These are phyloP conservation scores for Clonostachys sp. DNA, from an alignment of 2,329 filamentous ascomycete genomes.

Conservation along the genomic window DNA sequence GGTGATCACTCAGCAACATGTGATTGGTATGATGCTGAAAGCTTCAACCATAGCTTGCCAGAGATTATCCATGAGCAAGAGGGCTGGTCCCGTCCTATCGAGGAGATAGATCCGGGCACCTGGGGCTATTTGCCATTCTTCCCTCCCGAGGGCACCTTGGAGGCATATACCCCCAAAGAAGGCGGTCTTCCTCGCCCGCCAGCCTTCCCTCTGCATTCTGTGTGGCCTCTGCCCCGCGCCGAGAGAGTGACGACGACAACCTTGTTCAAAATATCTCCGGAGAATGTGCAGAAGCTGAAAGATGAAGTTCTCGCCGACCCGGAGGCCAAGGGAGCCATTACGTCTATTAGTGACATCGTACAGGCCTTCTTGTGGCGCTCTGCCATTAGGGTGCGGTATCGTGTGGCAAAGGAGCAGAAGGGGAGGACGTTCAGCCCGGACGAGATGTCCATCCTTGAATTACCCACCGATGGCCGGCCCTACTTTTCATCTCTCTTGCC, in stretches of 20 bases:
- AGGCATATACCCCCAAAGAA: not conserved
- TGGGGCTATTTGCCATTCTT: slow-evolving; percentile 18
- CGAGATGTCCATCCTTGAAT: slow-evolving; percentile 22
- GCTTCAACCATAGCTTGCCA: slow-evolving; percentile 18
- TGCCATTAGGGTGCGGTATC: slow-evolving; percentile 23
- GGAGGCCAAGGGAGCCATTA: slow-evolving; percentile 12
- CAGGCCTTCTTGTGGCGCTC: slow-evolving; percentile 33
- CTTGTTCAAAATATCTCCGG: slow-evolving; percentile 20
- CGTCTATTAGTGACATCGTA: slow-evolving; percentile 28
- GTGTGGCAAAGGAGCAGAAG: slow-evolving; percentile 14
- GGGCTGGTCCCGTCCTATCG: slow-evolving; percentile 8
- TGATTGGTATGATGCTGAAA: slow-evolving; percentile 18
- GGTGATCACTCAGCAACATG: slow-evolving; percentile 14
- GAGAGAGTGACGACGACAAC: slow-evolving; percentile 18
- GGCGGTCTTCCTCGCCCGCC: slow-evolving; percentile 11
- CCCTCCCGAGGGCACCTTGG: slow-evolving; percentile 2
- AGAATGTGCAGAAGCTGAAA: slow-evolving; percentile 19
- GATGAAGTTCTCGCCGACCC: slow-evolving; percentile 16
- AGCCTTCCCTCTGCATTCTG: slow-evolving; percentile 13
- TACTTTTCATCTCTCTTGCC: slow-evolving; percentile 20
- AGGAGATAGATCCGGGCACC: slow-evolving; percentile 15
- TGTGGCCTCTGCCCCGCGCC: slow-evolving; percentile 19
- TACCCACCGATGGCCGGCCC: slow-evolving; percentile 21
- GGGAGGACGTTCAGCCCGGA: slow-evolving; percentile 9
- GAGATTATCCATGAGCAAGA: slow-evolving; percentile 18